Base-by-base conservation (phyloP, 495 filamentous ascomycete species). In the Penicillium herquei region DNA sequence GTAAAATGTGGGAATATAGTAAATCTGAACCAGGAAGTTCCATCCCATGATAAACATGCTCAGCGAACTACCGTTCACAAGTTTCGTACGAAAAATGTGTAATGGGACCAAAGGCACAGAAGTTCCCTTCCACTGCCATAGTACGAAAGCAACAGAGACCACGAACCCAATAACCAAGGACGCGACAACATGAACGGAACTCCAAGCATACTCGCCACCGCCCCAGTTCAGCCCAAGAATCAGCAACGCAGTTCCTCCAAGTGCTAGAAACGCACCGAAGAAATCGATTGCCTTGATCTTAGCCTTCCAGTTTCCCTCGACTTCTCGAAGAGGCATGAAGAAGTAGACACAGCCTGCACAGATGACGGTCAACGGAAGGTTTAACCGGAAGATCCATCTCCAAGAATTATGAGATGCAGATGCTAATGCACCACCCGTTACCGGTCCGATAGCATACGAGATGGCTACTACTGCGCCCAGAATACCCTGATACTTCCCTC, bases 401-500 rank as follows among this genome's bases (percentile, higher is more conserved):
- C 82, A 81, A 13, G 74, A 76, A 40, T 70, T 70, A 11, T 67
- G 53, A 13, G 70, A 59, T 11, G 64, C 65, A 1, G 68, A 68
- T 2, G 79, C 76, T 18, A 85, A 64, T 0, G 78, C 69, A 35
- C 79, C 81, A 17, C 81, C 81, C 35, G 84, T 75, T 4, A 84
- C 63, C 1, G 81, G 83, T 0, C 81, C 83, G 32, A 81, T 72
- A 13, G 77, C 79, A 51, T 83, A 81, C 1, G 76, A 74, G 39
- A 83, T 65, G 6, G 78, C 83, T 12, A 84, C 78, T 1, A 78
- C 75, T 11, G 74, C 74, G 6, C 81, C 80, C 6, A 85, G 67
- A 34, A 84, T 83, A 3, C 81, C 83, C 64, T 83, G 78, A 49
- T 84, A 85, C 59, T 82, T 83, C 0, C 81, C 83, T 53, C 82